These are phyloP conservation scores for Cenchrus americanus DNA, from an alignment of 176 grass and related monocot genomes.

Conservation along the genomic window DNA sequence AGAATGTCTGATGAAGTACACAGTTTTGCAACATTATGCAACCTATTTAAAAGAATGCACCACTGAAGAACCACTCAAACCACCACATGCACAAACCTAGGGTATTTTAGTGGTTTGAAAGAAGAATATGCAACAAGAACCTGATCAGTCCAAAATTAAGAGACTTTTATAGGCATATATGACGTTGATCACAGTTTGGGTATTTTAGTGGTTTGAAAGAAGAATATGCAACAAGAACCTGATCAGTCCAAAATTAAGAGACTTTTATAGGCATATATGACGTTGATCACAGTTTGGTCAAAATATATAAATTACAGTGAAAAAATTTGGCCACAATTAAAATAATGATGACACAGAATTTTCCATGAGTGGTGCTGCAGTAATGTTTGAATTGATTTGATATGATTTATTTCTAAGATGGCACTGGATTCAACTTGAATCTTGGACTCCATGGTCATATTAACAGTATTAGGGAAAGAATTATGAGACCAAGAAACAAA, in stretches of 20 bases:
- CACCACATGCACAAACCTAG: not conserved
- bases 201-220: not conserved
- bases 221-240: conserved; percentile 2
- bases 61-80: not conserved
- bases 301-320: not conserved
- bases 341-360: not conserved
- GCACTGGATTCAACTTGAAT: not conserved
- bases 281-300: not conserved
- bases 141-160: not conserved
- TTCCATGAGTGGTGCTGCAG: not conserved
- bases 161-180: not conserved
- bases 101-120: not conserved
- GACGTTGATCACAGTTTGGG: not conserved
- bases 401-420: not conserved
- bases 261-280: not conserved
- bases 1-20: not conserved
- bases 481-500: not conserved
- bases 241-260: not conserved
- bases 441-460: not conserved
- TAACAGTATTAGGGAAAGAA: conserved; percentile 6
- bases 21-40: not conserved
- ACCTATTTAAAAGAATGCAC: not conserved
- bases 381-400: not conserved
- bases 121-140: conserved; percentile 9
- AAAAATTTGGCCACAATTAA: not conserved